Conservation (phyloP, 768 basidiomycete genomes). For the Goffeauzyma gilvescens region DNA sequence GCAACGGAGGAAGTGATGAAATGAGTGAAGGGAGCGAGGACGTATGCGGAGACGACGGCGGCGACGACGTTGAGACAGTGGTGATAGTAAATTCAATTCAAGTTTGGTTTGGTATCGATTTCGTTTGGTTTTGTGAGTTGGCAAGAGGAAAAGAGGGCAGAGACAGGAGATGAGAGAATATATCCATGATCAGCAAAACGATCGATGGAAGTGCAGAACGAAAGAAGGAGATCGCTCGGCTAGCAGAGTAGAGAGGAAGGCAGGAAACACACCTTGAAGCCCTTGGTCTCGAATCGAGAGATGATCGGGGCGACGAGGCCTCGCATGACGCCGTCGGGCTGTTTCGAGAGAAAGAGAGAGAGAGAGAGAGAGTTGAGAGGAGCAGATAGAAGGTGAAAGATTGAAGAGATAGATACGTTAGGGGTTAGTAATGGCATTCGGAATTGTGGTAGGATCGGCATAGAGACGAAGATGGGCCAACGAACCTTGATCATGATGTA, state of each 20-base stretch:
- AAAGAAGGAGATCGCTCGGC: no score
- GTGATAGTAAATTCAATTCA: no score
- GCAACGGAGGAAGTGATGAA: not conserved
- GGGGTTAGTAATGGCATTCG: not conserved
- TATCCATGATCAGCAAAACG: no score
- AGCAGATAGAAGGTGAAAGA: not conserved
- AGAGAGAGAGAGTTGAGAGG: not conserved
- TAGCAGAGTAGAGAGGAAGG: not conserved
- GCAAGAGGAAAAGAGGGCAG: no score
- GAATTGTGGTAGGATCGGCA: not conserved
- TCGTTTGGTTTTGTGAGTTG: no score
- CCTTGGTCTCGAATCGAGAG: constrained; percentile 86
- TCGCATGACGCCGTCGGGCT: constrained; percentile 99
- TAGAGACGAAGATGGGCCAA: constrained; percentile 1
- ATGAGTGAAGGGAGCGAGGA: no score
- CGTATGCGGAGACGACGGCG: no score
- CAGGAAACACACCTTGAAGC: constrained; percentile 47
- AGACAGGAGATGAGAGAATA: not conserved
- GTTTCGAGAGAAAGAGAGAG: constrained; percentile 9
- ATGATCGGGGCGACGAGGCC: constrained; percentile 88
- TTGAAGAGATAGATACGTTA: not conserved
- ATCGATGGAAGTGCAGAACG: not conserved
- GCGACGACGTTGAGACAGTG: no score
- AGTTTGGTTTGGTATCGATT: no score
- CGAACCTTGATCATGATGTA: constrained; percentile 97